phyloP scores from a whole-genome alignment of 331 rosid genomes.

The Malus hybrid region DNA sequence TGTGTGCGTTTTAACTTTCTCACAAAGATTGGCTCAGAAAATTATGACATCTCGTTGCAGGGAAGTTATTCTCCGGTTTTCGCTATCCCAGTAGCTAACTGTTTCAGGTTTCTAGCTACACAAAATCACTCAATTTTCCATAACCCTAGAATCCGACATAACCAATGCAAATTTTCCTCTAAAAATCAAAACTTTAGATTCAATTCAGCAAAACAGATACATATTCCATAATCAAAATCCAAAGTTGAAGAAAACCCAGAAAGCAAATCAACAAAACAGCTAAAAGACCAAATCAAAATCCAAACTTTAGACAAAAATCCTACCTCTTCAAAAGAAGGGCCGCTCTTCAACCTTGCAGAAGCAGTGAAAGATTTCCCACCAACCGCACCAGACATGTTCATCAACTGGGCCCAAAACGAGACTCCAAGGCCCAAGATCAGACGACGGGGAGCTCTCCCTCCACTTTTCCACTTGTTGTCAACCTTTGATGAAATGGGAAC shows the following conservation, averaged over 20 bases:
- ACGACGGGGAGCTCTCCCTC: constrained; percentile 44
- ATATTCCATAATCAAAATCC: not conserved
- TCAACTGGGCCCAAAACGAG: constrained; percentile 39
- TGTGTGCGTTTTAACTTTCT: not conserved
- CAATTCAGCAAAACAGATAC: not conserved
- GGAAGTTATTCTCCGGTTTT: not conserved
- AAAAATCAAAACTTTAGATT: not conserved
- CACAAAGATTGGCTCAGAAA: not conserved
- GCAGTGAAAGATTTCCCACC: not conserved
- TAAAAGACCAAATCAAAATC: not conserved
- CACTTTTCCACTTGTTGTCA: constrained; percentile 20
- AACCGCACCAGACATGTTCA: constrained; percentile 31
- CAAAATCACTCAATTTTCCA: not conserved
- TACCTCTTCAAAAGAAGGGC: constrained; percentile 55
- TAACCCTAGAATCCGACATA: not conserved
- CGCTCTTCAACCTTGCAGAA: constrained; percentile 38
- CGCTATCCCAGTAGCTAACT: not conserved
- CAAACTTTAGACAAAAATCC: not conserved
- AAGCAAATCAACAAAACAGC: not conserved
- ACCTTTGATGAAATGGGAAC: constrained; percentile 2
- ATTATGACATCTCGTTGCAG: not conserved
- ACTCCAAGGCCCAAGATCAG: constrained; percentile 45
- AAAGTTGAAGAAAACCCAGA: not conserved
- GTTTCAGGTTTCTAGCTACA: not conserved
- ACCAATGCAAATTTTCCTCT: not conserved